Evolutionary conservation across 192 early-diverging fungal species (phyloP).

Genomic region (Obelidium mucronatum): DNA sequence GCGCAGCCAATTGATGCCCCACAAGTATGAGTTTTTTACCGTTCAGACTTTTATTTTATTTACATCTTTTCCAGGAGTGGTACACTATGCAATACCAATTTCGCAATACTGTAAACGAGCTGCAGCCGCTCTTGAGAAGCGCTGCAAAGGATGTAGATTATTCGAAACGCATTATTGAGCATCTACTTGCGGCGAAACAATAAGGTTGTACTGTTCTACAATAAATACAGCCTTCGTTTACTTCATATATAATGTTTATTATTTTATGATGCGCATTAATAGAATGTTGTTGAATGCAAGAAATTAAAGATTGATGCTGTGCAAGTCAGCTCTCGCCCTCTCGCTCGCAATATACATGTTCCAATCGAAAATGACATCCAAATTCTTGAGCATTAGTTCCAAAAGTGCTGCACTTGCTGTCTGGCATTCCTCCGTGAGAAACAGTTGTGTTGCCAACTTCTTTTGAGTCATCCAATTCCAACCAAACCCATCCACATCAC

Average conservation of each 20-base stretch:
- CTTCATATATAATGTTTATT: too few species aligned
- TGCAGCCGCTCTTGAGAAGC: constrained; percentile 1
- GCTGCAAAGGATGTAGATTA: constrained; percentile 6
- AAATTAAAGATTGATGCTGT: too few species aligned
- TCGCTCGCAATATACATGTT: constrained; percentile 28
- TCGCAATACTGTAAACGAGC: constrained; percentile 1
- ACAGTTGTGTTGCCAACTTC: neutral
- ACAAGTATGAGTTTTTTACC: neutral
- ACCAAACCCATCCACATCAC: constrained; percentile 28
- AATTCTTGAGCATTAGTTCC: constrained; percentile 25
- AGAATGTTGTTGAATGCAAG: too few species aligned
- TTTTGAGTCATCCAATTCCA: constrained; percentile 25
- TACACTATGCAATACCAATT: neutral
- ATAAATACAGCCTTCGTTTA: too few species aligned
- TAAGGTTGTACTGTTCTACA: neutral
- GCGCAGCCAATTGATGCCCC: neutral
- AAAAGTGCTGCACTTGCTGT: constrained; percentile 8
- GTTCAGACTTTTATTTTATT: neutral
- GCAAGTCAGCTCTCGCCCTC: neutral
- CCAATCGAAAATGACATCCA: constrained; percentile 17
- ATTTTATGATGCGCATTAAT: too few species aligned
- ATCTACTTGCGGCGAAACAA: neutral
- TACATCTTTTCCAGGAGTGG: neutral
- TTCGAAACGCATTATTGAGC: neutral
- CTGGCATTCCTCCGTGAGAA: neutral